Conservation (phyloP, 768 basidiomycete genomes). For the Cantharellus cinnabarinus region DNA sequence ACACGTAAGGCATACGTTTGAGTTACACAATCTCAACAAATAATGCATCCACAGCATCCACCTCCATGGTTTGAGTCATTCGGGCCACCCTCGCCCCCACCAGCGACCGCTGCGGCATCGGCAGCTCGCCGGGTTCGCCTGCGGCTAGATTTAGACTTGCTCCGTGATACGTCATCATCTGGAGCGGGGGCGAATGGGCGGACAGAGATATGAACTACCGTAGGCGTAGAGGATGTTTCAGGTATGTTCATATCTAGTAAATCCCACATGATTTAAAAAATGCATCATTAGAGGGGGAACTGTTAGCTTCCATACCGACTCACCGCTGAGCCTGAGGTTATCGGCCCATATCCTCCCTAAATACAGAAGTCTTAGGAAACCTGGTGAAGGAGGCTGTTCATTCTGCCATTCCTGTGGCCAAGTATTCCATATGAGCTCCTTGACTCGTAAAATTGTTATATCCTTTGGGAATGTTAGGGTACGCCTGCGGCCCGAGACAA, state of each 20-base stretch:
- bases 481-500: slow-evolving; percentile 8
- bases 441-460: slow-evolving; percentile 8
- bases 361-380: slow-evolving; percentile 9
- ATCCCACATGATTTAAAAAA: neutral
- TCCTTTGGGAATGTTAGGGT: slow-evolving; percentile 8
- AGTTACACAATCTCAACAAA: slow-evolving; percentile 1
- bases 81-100: neutral
- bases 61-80: slow-evolving; percentile 1
- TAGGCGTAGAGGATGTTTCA: slow-evolving; percentile 1
- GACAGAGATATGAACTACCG: slow-evolving; percentile 9
- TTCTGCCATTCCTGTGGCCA: slow-evolving; percentile 11
- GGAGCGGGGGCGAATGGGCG: slow-evolving; percentile 8
- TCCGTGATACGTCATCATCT: slow-evolving; percentile 2
- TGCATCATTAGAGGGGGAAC: neutral
- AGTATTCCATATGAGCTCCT: slow-evolving; percentile 9
- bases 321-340: neutral
- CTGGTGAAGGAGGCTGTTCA: slow-evolving; percentile 7
- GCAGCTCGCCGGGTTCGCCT: too few relatives aligned
- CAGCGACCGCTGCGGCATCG: neutral
- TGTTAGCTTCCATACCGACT: neutral
- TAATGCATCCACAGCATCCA: slow-evolving; percentile 9
- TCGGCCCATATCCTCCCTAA: slow-evolving; percentile 10
- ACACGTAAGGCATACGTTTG: neutral
- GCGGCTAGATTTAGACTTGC: neutral
- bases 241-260: neutral